Conservation (phyloP, 495 filamentous ascomycete species). For the Baudoinia panamericana region DNA sequence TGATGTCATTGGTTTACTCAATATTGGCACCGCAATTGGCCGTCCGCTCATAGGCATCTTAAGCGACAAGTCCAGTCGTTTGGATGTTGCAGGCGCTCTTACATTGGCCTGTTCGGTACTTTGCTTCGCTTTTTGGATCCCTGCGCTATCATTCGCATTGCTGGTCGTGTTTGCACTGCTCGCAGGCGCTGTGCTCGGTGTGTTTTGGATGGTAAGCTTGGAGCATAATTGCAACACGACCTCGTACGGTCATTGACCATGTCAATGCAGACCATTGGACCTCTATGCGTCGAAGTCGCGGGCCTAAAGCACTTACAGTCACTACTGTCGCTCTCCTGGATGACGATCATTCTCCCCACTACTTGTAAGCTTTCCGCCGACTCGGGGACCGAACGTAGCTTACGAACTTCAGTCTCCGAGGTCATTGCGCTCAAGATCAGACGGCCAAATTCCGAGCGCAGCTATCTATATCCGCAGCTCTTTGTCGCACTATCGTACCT, state of each 20-base stretch:
- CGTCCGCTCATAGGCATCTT: constrained; percentile 52
- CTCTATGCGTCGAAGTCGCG: constrained; percentile 64
- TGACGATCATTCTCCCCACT: constrained; percentile 54
- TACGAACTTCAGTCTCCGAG: constrained; percentile 32
- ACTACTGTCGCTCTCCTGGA: constrained; percentile 32
- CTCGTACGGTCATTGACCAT: too few relatives aligned
- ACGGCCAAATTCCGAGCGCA: constrained; percentile 25
- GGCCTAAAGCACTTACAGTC: constrained; percentile 58
- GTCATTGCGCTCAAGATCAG: constrained; percentile 52
- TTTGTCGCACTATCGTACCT: constrained; percentile 39
- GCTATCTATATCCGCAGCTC: constrained; percentile 48
- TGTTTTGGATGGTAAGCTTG: constrained; percentile 45
- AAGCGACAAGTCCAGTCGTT: constrained; percentile 50
- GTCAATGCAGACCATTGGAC: constrained; percentile 38
- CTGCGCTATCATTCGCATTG: constrained; percentile 49
- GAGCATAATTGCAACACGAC: too few relatives aligned
- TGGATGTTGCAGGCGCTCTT: constrained; percentile 50
- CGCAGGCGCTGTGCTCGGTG: constrained; percentile 51
- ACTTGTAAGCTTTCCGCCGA: constrained; percentile 30
- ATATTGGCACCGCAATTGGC: constrained; percentile 50
- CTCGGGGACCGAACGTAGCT: background rate
- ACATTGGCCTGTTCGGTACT: constrained; percentile 46
- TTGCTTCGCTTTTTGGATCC: constrained; percentile 57
- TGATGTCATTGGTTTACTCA: constrained; percentile 58
- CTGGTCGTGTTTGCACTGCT: constrained; percentile 3